Conservation (phyloP, 495 filamentous ascomycete species). For the Pseudomonodictys pantanalensis region DNA sequence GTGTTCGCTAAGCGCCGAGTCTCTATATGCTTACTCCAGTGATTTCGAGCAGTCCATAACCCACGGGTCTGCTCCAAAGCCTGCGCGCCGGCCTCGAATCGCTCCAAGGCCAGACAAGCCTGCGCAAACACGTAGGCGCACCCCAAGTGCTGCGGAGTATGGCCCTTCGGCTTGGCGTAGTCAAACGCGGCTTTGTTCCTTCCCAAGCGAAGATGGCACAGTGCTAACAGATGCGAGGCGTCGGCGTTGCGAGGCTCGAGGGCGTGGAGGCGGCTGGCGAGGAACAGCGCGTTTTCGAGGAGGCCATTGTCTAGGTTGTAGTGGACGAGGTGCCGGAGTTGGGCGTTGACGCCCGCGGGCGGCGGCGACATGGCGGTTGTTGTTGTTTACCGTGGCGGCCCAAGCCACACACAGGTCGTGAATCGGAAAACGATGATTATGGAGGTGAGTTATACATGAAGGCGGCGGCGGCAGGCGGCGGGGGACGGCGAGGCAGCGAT, state of each 20-base stretch:
- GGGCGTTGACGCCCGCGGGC: conserved; percentile 61
- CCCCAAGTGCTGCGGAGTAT: conserved; percentile 70
- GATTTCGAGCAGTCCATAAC: conserved; percentile 67
- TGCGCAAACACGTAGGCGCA: conserved; percentile 92
- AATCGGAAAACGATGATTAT: not conserved
- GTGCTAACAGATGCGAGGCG: conserved; percentile 74
- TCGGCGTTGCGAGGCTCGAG: conserved; percentile 77
- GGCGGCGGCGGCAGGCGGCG: conserved; percentile 3
- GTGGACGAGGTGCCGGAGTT: conserved; percentile 80
- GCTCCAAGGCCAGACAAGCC: conserved; percentile 74
- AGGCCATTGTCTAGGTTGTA: conserved; percentile 93
- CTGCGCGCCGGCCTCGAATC: conserved; percentile 71
- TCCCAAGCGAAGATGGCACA: conserved; percentile 78
- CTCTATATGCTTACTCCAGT: conserved; percentile 58
- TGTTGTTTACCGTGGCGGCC: not conserved
- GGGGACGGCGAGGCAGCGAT: not conserved
- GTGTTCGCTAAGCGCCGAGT: not conserved
- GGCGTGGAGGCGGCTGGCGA: conserved; percentile 79
- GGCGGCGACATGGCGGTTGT: conserved; percentile 65
- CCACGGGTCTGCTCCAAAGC: conserved; percentile 73
- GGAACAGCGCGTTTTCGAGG: conserved; percentile 83
- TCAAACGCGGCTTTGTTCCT: conserved; percentile 75
- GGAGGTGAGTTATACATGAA: conserved; percentile 8
- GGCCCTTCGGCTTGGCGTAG: conserved; percentile 59
- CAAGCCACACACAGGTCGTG: not conserved